Evolutionary conservation across 805 yeast species (phyloP), one percentile per base, ranked within the genome.

Genomic region (Metschnikowia dekortorum): DNA sequence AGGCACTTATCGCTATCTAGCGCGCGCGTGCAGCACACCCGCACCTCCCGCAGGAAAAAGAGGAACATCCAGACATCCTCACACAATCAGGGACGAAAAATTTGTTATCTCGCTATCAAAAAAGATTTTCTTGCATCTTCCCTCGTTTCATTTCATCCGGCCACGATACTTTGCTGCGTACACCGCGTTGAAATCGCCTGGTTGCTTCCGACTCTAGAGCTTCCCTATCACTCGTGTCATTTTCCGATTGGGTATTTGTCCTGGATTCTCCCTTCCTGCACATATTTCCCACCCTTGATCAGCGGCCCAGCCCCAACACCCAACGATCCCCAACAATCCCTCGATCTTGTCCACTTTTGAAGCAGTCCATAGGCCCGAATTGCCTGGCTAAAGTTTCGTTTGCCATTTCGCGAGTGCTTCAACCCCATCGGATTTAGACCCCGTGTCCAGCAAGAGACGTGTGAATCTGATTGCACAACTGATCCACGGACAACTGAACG

Each of bases 91-190:
- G 39, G 45, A 39, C 39, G 46, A 44, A 44, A 44, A 44, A 44
- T 44, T 44, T 44, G 40, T 44, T 44, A 44, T 44, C 46, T 44
- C 46, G 14, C 46, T 44, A 44, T 44, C 46, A 44, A 14, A 44
- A 44, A 44, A 44, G 28, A 34, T 44, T 44, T 35, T 16, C 29
- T 39, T 39, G 11, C 38, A 29, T 30, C 45, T 31, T 35, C 40
- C 39, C 40, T 38, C 36, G 46, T 29, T 13, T 22, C 35, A 26
- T n/a, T 42, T 32, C n/a, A n/a, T 26, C 35, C 37, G 45, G 38
- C n/a, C 34, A 6, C 14, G 29, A 42, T 14, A 33, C 30, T 28
- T 33, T 22, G 37, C 36, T 32, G 26, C n/a, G n/a, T 30, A 39
- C 34, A 28, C 41, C 22, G 41, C 41, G 16, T 28, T 26, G 6